Evolutionary conservation across 2,329 filamentous ascomycete genomes (phyloP).

Genomic region (Chaetomium strumarium): DNA sequence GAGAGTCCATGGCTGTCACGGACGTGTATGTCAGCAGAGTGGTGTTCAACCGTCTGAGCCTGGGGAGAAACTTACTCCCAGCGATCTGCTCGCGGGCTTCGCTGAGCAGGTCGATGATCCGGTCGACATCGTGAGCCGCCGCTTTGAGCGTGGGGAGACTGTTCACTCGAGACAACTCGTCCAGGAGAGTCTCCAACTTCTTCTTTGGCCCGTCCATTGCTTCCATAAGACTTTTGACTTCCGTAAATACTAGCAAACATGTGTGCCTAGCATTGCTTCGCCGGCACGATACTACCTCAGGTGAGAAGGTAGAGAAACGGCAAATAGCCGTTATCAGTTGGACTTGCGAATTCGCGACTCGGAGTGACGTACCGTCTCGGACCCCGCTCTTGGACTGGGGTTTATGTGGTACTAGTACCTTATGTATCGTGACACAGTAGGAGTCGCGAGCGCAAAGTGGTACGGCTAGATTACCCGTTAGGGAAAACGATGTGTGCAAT

Average conservation of each 20-base stretch:
- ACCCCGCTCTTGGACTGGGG: background rate
- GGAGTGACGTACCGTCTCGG: background rate
- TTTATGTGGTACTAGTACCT: too few species aligned
- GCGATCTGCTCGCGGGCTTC: constrained; percentile 69
- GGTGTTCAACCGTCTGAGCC: background rate
- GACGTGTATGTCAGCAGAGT: constrained; percentile 7
- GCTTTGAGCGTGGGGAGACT: constrained; percentile 63
- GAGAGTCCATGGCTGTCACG: constrained; percentile 51
- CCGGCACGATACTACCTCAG: background rate
- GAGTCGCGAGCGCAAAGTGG: too few species aligned
- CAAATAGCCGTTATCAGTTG: background rate
- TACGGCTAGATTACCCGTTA: too few species aligned
- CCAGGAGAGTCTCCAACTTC: constrained; percentile 52
- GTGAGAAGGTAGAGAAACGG: background rate
- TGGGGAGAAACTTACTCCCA: constrained; percentile 44
- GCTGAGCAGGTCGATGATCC: constrained; percentile 71
- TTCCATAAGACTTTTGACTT: constrained; percentile 18
- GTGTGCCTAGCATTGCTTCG: constrained; percentile 5
- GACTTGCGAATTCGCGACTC: background rate
- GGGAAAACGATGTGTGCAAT: too few species aligned
- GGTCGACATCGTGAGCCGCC: constrained; percentile 73
- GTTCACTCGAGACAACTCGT: constrained; percentile 67
- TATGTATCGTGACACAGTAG: too few species aligned
- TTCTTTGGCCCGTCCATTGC: constrained; percentile 27
- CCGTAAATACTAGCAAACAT: constrained; percentile 3